Evolutionary conservation across 225 moss, liverwort and hornwort species (phyloP).

Genomic region (Neckera pumila): DNA sequence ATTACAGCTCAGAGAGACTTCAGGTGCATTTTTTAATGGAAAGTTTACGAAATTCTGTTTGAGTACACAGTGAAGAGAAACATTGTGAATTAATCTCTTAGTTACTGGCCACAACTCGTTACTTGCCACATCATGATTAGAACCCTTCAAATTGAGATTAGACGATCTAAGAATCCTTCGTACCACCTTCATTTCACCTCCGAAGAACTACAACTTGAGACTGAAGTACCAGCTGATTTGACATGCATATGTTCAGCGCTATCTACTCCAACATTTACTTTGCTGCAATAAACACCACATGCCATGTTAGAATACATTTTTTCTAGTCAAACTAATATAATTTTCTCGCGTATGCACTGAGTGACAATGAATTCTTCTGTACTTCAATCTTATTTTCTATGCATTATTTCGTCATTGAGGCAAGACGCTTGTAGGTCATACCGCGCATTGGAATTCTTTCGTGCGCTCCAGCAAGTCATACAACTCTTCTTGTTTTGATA

Average conservation of each 20-base stretch:
- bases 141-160: neutral
- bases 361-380: neutral
- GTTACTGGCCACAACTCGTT: neutral
- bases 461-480: constrained; percentile 34
- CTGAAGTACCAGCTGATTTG: neutral
- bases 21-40: neutral
- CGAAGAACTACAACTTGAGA: neutral
- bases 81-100: neutral
- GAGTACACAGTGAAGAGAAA: neutral
- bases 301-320: neutral
- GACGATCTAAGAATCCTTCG: neutral
- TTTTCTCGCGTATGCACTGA: neutral
- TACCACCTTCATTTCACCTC: neutral
- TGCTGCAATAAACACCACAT: constrained; percentile 3
- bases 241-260: neutral
- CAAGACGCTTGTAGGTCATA: neutral
- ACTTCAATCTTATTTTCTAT: neutral
- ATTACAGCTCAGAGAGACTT: neutral
- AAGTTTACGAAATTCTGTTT: neutral
- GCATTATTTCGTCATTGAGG: neutral
- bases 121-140: neutral
- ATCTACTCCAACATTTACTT: constrained; percentile 16
- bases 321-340: neutral
- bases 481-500: constrained; percentile 54
- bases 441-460: constrained; percentile 28